These are phyloP conservation scores for Metschnikowia colocasiae DNA, from an alignment of 805 yeast species.

Conservation along the genomic window DNA sequence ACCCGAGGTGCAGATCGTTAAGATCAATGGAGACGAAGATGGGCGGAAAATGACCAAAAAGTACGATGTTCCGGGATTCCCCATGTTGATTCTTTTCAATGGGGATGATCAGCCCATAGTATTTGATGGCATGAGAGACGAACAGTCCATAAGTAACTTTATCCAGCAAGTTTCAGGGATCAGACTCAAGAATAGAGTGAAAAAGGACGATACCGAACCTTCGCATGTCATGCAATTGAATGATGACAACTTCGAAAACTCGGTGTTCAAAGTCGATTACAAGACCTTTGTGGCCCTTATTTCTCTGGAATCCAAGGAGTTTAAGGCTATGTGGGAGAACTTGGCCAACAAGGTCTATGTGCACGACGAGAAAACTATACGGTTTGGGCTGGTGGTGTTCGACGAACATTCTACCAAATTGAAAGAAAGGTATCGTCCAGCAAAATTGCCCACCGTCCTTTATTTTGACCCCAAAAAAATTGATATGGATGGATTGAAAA, in stretches of 20 bases:
- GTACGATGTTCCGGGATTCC: constrained; percentile 59
- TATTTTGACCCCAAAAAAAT: constrained; percentile 35
- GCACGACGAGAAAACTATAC: constrained; percentile 37
- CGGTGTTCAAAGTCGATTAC: constrained; percentile 31
- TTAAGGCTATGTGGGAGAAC: constrained; percentile 51
- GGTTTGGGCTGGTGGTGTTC: constrained; percentile 33
- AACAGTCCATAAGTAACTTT: constrained; percentile 51
- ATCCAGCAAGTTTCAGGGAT: constrained; percentile 37
- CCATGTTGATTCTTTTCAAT: constrained; percentile 59
- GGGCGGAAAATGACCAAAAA: constrained; percentile 48
- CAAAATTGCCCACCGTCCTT: constrained; percentile 53
- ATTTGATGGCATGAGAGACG: constrained; percentile 52
- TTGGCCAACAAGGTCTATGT: constrained; percentile 46
- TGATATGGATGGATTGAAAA: constrained; percentile 22
- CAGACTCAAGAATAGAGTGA: constrained; percentile 11
- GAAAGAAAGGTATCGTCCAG: constrained; percentile 33
- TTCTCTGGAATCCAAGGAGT: constrained; percentile 12
- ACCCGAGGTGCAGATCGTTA: constrained; percentile 45
- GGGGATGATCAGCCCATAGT: constrained; percentile 49
- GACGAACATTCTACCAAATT: constrained; percentile 14
- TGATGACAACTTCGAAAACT: constrained; percentile 36
- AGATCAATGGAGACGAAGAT: constrained; percentile 57
- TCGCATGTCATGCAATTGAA: constrained; percentile 7
- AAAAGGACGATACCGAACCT: constrained; percentile 7
- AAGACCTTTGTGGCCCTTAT: constrained; percentile 38